Conservation (phyloP, 164 flowering plant genomes). For the Liquidambar formosana region DNA sequence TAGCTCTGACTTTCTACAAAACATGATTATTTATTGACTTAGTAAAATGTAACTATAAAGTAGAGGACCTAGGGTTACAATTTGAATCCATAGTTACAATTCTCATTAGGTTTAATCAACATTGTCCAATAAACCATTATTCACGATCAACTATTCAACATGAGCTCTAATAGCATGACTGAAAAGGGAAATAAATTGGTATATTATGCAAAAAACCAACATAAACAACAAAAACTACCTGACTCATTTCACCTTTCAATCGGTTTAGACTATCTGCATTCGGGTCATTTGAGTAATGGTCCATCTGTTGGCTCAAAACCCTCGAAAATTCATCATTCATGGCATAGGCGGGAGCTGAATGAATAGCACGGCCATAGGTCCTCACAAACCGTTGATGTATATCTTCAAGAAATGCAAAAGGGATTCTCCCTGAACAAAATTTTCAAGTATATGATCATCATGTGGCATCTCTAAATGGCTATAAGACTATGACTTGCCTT, state of each 20-base stretch:
- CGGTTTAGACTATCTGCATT: conserved; percentile 85
- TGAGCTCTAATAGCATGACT: neutral
- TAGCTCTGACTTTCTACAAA: too few species aligned
- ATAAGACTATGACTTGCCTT: neutral
- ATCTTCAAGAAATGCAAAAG: conserved; percentile 92
- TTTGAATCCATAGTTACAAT: too few species aligned
- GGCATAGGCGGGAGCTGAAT: conserved; percentile 72
- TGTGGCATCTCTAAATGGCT: neutral
- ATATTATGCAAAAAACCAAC: neutral
- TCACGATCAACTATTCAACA: too few species aligned
- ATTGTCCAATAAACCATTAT: too few species aligned
- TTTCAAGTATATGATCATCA: neutral
- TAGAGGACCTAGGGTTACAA: neutral
- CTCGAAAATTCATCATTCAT: conserved; percentile 97
- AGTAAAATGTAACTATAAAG: too few species aligned
- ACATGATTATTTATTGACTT: too few species aligned
- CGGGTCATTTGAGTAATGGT: conserved; percentile 75
- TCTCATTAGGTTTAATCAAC: too few species aligned
- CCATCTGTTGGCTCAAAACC: conserved; percentile 81
- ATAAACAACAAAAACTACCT: conserved; percentile 37
- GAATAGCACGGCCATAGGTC: conserved; percentile 77
- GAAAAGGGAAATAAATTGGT: neutral
- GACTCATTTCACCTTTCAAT: conserved; percentile 84
- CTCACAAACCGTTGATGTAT: conserved; percentile 81
- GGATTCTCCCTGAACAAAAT: conserved; percentile 70